Percentiles rank a stretch among this genome's conserved stretches.
Conservation (phyloP, 1,139 yeast species). For the Geotrichum fermentans region DNA sequence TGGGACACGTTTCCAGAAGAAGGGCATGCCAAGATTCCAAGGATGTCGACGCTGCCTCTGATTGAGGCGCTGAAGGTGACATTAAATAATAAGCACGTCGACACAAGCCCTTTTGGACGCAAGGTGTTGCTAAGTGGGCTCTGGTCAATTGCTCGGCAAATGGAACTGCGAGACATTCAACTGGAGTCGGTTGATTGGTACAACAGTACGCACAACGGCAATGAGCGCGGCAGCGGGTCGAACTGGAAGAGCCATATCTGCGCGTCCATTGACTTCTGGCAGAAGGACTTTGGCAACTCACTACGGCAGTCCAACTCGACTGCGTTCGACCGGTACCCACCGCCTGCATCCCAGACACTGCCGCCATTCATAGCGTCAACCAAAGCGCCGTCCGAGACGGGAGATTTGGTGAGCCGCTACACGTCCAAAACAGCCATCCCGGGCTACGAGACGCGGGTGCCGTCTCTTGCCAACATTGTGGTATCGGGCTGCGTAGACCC, state of each 20-base stretch:
- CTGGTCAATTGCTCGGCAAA: slow-evolving; percentile 62
- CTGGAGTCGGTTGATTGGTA: slow-evolving; percentile 44
- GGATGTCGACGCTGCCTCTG: slow-evolving; percentile 40
- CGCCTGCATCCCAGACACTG: not conserved
- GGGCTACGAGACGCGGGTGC: too few species aligned
- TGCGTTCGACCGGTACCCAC: slow-evolving; percentile 23
- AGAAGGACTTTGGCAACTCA: slow-evolving; percentile 11
- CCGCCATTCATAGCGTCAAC: not conserved
- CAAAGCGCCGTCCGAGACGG: not conserved
- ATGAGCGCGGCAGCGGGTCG: not conserved
- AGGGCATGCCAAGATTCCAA: slow-evolving; percentile 28
- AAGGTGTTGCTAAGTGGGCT: slow-evolving; percentile 67
- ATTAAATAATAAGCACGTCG: slow-evolving; percentile 49
- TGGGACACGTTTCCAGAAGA: slow-evolving; percentile 55
- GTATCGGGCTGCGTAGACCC: slow-evolving; percentile 31
- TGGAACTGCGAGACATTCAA: slow-evolving; percentile 69
- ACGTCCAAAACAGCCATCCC: not conserved
- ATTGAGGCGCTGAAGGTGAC: slow-evolving; percentile 52
- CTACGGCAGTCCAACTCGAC: slow-evolving; percentile 22
- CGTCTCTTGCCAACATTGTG: slow-evolving; percentile 20
- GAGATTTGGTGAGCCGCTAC: not conserved
- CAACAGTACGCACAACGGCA: not conserved
- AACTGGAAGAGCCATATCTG: slow-evolving; percentile 12
- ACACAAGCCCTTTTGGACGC: slow-evolving; percentile 53
- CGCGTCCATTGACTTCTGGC: slow-evolving; percentile 16